Evolutionary conservation across 805 yeast species (phyloP), one percentile per base, ranked within the genome.

Genomic region (Starmerella potacharoeniae): DNA sequence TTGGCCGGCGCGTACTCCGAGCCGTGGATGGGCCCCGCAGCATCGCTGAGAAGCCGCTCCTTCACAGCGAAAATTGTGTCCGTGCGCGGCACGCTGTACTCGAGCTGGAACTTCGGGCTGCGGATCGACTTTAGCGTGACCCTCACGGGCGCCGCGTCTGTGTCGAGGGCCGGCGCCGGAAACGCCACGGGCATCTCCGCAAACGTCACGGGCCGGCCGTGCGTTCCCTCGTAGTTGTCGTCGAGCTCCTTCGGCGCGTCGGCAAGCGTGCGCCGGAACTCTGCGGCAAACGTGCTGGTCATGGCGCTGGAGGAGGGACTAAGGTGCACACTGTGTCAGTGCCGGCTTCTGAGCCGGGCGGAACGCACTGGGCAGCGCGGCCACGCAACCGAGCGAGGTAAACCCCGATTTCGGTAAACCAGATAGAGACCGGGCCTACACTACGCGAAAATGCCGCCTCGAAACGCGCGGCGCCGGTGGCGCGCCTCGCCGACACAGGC

Each of bases 111-210:
- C 64, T 82, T 85, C 6, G 95, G 95, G 5, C 83, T 78, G 62
- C 82, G 80, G 53, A 87, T 77, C 34, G 90, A 83, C 67, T 83
- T 83, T 65, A 86, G 73, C 5, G 67, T 62, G 14, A 77, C 69
- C 13, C 39, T 55, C 22, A 55, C 58, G 30, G 55, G 34, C 9
- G 48, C 43, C 28, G 55, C 10, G 29, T 31, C 39, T 3, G 43
- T 31, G 14, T 14, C 16, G 22, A 30, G 31, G 30, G n/a, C 29
- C 31, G 44, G 54, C 54, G 53, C 17, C 52, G 45, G 59, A 48
- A 22, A 58, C 59, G 55, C 54, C 11, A 43, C 40, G 11, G 59
- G 56, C 37, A 47, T 39, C 30, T 41, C 39, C 6, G 59, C 45
- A 28, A 56, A 29, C 39, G 36, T 37, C 17, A 52, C 49, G 29